Percentiles rank a stretch among this genome's conserved stretches.
phyloP scores from a whole-genome alignment of 2,329 filamentous ascomycete genomes.

The Aspergillus calidoustus region DNA sequence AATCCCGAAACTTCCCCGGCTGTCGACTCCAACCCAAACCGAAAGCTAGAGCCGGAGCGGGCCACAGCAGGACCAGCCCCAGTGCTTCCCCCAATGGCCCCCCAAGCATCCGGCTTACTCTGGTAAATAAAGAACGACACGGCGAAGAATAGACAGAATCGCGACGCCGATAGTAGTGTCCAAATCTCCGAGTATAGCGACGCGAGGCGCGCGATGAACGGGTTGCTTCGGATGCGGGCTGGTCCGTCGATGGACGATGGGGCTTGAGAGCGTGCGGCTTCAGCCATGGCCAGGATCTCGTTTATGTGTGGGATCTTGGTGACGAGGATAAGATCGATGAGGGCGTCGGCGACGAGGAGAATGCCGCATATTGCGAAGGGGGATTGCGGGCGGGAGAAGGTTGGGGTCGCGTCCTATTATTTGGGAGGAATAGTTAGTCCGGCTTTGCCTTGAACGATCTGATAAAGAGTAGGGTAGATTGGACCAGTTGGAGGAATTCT shows the following conservation, averaged over 20 bases:
- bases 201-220: constrained; percentile 31
- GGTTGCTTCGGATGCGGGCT: constrained; percentile 28
- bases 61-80: neutral
- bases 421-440: constrained; percentile 15
- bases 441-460: neutral
- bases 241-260: constrained; percentile 20
- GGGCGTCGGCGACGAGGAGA: constrained; percentile 68
- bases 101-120: constrained; percentile 35
- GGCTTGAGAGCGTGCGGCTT: constrained; percentile 60
- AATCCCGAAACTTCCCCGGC: constrained; percentile 41
- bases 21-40: constrained; percentile 18
- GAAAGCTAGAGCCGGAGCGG: constrained; percentile 17
- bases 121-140: constrained; percentile 46
- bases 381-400: constrained; percentile 71
- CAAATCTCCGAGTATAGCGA: constrained; percentile 46
- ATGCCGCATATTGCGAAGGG: constrained; percentile 70
- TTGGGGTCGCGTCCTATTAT: constrained; percentile 57
- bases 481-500: constrained; percentile 80
- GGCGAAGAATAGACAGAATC: constrained; percentile 43
- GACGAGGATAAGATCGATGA: constrained; percentile 69
- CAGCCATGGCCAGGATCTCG: constrained; percentile 68
- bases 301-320: constrained; percentile 63
- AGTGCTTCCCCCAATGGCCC: constrained; percentile 6
- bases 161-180: constrained; percentile 39
- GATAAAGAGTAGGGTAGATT: neutral